Base-by-base conservation (phyloP, 1,139 yeast genomes). In the Saccharomyces hybrid region DNA sequence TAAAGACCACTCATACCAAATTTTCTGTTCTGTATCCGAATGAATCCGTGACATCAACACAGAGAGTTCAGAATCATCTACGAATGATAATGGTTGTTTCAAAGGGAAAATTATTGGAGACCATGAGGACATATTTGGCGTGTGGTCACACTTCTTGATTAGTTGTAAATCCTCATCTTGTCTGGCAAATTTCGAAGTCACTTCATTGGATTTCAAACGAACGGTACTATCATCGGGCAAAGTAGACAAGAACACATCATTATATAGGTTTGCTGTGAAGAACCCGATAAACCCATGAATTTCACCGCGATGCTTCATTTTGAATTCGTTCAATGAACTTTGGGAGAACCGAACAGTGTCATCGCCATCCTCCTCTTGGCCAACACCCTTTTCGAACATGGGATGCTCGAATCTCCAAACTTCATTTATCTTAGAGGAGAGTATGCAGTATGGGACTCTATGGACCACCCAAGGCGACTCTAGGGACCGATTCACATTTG, bases 71-170 rank as follows among this genome's bases (percentile, higher is more conserved):
- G 83, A 74, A 49, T 76, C 78, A 51, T 83, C 85, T 1, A 80
- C 67, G 0, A 82, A 69, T 20, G 71, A 66, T 9, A 80, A 60
- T 2, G 85, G 83, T 6, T 74, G 72, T 49, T 74, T 73, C 1
- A 87, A 64, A 0, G 96, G 96, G 66, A 90, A 85, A 62, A 84
- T 76, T 29, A 85, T 73, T 0, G 96, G 96, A 55, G 84, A 79
- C 90, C 90, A 84, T 0, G 88, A 82, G 13, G 73, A 68, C 67
- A 82, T 64, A 61, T 78, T 83, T 68, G 81, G 76, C 2, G 93
- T 84, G 32, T 72, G 74, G 63, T 59, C 64, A 59, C 57, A 51
- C 57, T 74, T 65, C 56, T 62, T 49, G 62, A 66, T 27, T n/a
- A 29, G n/a, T 20, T 20, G 23, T 20, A 20, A 20, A 29, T n/a